Evolutionary conservation across 2,329 filamentous ascomycete species (phyloP).

Genomic region (Dothidotthia symphoricarpi): DNA sequence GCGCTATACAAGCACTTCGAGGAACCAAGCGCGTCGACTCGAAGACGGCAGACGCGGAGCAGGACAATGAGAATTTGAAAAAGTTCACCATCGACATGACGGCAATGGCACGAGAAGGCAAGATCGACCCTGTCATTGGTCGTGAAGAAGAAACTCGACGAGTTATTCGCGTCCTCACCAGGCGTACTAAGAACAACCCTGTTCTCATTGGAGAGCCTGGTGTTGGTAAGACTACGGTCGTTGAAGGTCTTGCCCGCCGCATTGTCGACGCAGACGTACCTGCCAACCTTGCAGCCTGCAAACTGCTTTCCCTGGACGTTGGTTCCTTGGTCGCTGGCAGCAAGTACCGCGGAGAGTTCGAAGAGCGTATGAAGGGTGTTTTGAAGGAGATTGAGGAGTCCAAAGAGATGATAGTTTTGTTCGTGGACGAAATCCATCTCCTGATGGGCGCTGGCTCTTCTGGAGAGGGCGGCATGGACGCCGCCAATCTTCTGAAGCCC

Average conservation of each 20-base stretch:
- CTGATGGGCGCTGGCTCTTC: constrained; percentile 96
- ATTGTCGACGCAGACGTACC: constrained; percentile 97
- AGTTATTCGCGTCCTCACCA: constrained; percentile 85
- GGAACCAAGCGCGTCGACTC: constrained; percentile 93
- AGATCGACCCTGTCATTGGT: constrained; percentile 96
- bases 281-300: constrained; percentile 90
- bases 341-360: constrained; percentile 98
- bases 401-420: constrained; percentile 95
- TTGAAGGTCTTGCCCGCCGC: constrained; percentile 90
- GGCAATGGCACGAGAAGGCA: constrained; percentile 90
- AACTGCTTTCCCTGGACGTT: constrained; percentile 90
- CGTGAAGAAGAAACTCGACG: constrained; percentile 93
- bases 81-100: constrained; percentile 99
- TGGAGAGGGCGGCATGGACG: constrained; percentile 97
- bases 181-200: constrained; percentile 97
- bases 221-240: constrained; percentile 97
- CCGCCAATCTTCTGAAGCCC: constrained; percentile 94
- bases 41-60: constrained; percentile 89
- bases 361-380: constrained; percentile 98
- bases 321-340: constrained; percentile 93
- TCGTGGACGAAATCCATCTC: constrained; percentile 97
- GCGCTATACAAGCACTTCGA: constrained; percentile 86
- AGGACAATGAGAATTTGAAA: constrained; percentile 91
- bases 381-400: constrained; percentile 94
- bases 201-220: constrained; percentile 96